Percentiles rank a stretch among this genome's conserved stretches.
phyloP scores from a whole-genome alignment of 441 rosid species.

The Pelargonium australe region DNA sequence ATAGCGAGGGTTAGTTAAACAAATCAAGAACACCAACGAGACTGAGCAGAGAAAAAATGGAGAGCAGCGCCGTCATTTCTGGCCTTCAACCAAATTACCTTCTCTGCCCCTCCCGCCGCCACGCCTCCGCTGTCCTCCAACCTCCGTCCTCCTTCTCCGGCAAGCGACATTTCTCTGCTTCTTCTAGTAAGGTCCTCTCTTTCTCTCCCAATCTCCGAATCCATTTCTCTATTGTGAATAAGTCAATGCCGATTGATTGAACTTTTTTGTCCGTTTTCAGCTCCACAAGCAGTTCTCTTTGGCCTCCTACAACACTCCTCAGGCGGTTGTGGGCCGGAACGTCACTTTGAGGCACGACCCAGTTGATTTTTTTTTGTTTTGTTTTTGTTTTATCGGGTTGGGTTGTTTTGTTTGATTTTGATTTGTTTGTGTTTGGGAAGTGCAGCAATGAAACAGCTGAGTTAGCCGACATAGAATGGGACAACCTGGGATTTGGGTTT shows the following conservation, averaged over 20 bases:
- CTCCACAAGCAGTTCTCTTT: slow-evolving; percentile 33
- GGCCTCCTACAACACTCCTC: slow-evolving; percentile 22
- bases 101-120: slow-evolving; percentile 11
- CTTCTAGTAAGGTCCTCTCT: slow-evolving; percentile 14
- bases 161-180: slow-evolving; percentile 6
- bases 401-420: background rate
- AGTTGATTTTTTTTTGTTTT: background rate
- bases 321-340: slow-evolving; percentile 27
- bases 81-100: slow-evolving; percentile 17
- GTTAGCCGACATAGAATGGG: slow-evolving; percentile 75
- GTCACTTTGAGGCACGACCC: slow-evolving; percentile 25
- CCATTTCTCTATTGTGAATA: background rate
- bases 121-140: background rate
- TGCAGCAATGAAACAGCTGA: slow-evolving; percentile 35
- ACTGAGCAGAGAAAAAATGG: slow-evolving; percentile 13
- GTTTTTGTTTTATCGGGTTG: background rate
- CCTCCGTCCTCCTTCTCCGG: background rate
- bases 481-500: slow-evolving; percentile 65
- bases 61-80: slow-evolving; percentile 8
- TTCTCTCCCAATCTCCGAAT: background rate
- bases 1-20: background rate
- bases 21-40: background rate
- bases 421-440: slow-evolving; percentile 9
- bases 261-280: slow-evolving; percentile 17
- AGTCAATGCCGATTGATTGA: background rate